Base-by-base conservation (phyloP, 2,329 filamentous ascomycete genomes). In the Trichoderma pleuroti region DNA sequence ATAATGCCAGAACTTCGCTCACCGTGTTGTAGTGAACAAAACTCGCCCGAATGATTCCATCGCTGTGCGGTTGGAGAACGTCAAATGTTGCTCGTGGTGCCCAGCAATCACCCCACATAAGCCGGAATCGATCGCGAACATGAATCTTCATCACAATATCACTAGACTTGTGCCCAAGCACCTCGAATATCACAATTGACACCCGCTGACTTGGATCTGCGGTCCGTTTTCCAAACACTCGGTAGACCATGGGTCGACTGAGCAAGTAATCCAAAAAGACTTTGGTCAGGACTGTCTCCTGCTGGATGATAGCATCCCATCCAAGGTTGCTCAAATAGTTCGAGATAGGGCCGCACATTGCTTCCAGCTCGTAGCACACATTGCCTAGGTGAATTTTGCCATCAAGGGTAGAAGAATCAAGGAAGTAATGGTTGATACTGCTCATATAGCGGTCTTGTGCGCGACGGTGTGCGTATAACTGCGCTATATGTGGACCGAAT, bases 401-500 rank as follows among this genome's bases (percentile, higher is more conserved):
- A 42, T 42, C 39, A n/a, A 42, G 39, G 1, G 39, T 42, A 42
- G 39, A 42, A 16, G 39, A 16, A 10, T 42, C 39, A 42, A 42
- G 39, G 16, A 42, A 42, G 39, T 42, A 42, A 42, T 42, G 39
- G 39, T 42, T 42, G 39, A 42, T 42, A 5, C 39, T 42, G 39
- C 39, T 42, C 39, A 42, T 42, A 42, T 42, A 42, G 16, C 39
- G 39, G 18, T 42, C 39, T n/a, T 42, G 39, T 42, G 39, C 39
- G 4, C 39, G 39, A 10, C 39, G 39, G 16, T 42, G 39, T 42
- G 39, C 39, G 39, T 42, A 42, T 42, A 42, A 3, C 39, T 42
- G 39, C 0, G 39, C 39, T 42, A 94, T 84, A 74, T 94, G 92
- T 0, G 92, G 92, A 0, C 92, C 92, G 76, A 92, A 94, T 1